These are phyloP conservation scores for Chalciporus piperatoides DNA, from an alignment of 1,284 basidiomycete genomes.

Conservation along the genomic window DNA sequence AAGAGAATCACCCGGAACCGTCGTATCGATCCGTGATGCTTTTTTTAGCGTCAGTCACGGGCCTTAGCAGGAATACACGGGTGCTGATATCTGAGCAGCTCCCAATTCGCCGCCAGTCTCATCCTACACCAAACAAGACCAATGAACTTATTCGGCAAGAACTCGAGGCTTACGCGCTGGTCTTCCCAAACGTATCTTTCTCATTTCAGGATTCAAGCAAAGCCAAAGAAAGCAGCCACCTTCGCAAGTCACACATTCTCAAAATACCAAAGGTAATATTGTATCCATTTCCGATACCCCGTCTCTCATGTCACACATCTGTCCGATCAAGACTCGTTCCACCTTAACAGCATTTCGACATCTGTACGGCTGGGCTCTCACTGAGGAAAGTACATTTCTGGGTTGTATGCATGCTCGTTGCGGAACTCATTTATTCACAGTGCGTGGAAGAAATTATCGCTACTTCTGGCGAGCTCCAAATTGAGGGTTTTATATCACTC, in stretches of 20 bases:
- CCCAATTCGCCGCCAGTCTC: constrained; percentile 71
- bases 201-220: constrained; percentile 56
- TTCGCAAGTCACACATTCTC: constrained; percentile 44
- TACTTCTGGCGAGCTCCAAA: constrained; percentile 45
- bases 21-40: constrained; percentile 76
- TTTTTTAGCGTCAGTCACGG: constrained; percentile 70
- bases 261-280: constrained; percentile 60
- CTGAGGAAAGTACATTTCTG: constrained; percentile 46
- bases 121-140: constrained; percentile 54
- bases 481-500: constrained; percentile 81
- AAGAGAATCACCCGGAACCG: constrained; percentile 69
- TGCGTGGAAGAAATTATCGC: constrained; percentile 63
- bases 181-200: constrained; percentile 69
- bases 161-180: constrained; percentile 68
- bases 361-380: constrained; percentile 63
- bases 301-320: constrained; percentile 12
- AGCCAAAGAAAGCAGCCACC: constrained; percentile 29
- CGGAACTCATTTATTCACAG: constrained; percentile 20
- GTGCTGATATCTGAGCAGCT: constrained; percentile 44
- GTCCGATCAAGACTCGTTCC: constrained; percentile 52
- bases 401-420: constrained; percentile 35
- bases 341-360: constrained; percentile 61
- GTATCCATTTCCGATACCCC: constrained; percentile 7
- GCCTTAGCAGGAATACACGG: constrained; percentile 1
- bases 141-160: constrained; percentile 66